phyloP scores from a whole-genome alignment of 106 monocot species.

The Ottelia alismoides region DNA sequence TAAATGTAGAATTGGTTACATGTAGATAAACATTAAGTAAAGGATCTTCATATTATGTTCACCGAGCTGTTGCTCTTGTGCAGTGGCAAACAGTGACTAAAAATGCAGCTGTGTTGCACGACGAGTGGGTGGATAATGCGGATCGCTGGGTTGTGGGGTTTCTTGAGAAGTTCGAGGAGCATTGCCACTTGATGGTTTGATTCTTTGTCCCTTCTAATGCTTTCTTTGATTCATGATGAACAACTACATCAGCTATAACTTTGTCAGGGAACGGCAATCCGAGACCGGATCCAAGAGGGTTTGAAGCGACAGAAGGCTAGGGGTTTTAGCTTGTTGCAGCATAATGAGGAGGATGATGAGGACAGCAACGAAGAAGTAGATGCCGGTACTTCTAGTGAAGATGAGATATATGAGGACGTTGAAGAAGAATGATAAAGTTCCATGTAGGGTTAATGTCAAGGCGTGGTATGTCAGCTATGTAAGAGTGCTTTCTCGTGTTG shows the following conservation, averaged over 20 bases:
- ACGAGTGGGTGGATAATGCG: conserved; percentile 93
- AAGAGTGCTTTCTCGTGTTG: no score
- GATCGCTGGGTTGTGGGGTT: conserved; percentile 97
- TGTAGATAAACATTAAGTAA: no score
- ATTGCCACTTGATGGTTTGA: conserved; percentile 73
- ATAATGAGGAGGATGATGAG: conserved; percentile 13
- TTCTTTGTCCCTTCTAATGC: neutral
- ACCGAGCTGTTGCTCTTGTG: no score
- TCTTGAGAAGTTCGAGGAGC: conserved; percentile 82
- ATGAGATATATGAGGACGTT: conserved; percentile 9
- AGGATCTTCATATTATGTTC: no score
- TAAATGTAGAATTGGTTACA: no score
- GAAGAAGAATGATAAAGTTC: conserved; percentile 1
- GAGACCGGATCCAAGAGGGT: conserved; percentile 18
- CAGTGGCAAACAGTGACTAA: conserved; percentile 60
- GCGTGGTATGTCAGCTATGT: no score
- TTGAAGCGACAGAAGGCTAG: conserved; percentile 13
- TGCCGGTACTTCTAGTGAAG: no score
- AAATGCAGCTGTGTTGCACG: conserved; percentile 52
- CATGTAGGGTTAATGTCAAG: neutral
- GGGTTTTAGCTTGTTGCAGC: conserved; percentile 12
- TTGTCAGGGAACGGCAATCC: conserved; percentile 16
- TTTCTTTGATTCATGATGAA: neutral
- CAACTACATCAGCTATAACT: neutral
- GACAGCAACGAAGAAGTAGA: neutral